Percentiles rank a stretch among this genome's conserved stretches.
These are phyloP conservation scores for Rhododendron simsii DNA, from an alignment of 148 eudicot species.

Conservation along the genomic window DNA sequence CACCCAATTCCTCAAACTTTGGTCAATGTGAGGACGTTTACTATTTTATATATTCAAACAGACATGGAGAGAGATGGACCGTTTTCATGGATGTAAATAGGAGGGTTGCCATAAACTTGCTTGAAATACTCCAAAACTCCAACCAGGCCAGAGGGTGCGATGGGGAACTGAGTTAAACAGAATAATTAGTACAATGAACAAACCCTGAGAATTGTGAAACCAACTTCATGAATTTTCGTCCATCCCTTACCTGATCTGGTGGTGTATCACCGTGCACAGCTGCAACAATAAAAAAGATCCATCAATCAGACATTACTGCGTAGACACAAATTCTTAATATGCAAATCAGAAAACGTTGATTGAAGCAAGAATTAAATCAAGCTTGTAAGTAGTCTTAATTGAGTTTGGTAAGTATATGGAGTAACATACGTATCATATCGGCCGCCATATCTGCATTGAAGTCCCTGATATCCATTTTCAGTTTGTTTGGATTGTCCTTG, in stretches of 20 bases:
- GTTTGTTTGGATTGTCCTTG: constrained; percentile 36
- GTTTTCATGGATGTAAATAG: constrained; percentile 45
- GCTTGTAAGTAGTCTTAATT: not conserved
- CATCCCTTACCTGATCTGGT: constrained; percentile 12
- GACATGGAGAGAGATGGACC: constrained; percentile 22
- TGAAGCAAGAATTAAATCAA: not conserved
- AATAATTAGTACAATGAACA: not conserved
- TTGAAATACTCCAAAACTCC: constrained; percentile 39
- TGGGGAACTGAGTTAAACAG: constrained; percentile 22
- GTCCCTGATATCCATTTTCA: constrained; percentile 30
- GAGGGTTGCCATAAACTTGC: constrained; percentile 40
- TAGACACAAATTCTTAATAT: not conserved
- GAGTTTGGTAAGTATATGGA: not conserved
- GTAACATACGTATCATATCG: constrained; percentile 27
- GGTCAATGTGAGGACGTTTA: not conserved
- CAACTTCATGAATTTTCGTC: not conserved
- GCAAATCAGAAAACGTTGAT: not conserved
- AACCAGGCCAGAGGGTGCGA: constrained; percentile 28
- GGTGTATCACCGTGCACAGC: not conserved
- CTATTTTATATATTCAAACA: not conserved
- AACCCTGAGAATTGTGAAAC: not conserved
- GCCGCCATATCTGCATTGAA: constrained; percentile 37
- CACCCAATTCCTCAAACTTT: not conserved
- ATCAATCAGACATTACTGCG: not conserved
- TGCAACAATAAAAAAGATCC: not conserved